These are phyloP conservation scores for Boletellus sp. DNA, from an alignment of 768 basidiomycete genomes.

Conservation along the genomic window DNA sequence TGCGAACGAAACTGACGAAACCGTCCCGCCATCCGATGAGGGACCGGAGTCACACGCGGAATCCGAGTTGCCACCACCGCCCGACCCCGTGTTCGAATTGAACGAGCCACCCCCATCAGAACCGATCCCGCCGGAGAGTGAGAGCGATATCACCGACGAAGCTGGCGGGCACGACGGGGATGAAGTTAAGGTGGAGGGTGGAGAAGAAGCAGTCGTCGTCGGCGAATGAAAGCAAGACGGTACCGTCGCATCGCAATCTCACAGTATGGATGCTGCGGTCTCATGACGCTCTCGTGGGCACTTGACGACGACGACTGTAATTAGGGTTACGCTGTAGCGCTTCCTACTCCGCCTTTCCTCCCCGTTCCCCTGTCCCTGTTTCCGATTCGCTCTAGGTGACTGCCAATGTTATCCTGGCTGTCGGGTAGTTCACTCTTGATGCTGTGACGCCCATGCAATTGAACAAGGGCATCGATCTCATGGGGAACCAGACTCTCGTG, in stretches of 20 bases:
- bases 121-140: constrained; percentile 31
- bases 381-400: not conserved
- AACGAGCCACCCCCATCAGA: constrained; percentile 31
- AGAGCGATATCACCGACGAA: constrained; percentile 36
- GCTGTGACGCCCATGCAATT: too few relatives aligned
- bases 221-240: constrained; percentile 12
- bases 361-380: not conserved
- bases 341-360: constrained; percentile 19
- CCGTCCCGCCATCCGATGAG: not conserved
- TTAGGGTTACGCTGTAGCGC: not conserved
- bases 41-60: constrained; percentile 6
- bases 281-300: constrained; percentile 1
- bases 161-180: constrained; percentile 17
- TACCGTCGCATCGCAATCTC: constrained; percentile 19
- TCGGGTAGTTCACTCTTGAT: too few relatives aligned
- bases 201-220: constrained; percentile 11
- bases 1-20: constrained; percentile 6
- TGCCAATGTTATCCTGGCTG: too few relatives aligned
- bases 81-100: constrained; percentile 22
- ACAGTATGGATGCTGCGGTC: not conserved
- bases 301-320: constrained; percentile 13
- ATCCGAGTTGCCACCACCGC: not conserved
- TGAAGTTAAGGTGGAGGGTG: constrained; percentile 15
- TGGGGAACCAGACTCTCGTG: too few relatives aligned
- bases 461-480: too few relatives aligned